Conservation (phyloP, 805 yeast genomes). For the Candida chauliodis region DNA sequence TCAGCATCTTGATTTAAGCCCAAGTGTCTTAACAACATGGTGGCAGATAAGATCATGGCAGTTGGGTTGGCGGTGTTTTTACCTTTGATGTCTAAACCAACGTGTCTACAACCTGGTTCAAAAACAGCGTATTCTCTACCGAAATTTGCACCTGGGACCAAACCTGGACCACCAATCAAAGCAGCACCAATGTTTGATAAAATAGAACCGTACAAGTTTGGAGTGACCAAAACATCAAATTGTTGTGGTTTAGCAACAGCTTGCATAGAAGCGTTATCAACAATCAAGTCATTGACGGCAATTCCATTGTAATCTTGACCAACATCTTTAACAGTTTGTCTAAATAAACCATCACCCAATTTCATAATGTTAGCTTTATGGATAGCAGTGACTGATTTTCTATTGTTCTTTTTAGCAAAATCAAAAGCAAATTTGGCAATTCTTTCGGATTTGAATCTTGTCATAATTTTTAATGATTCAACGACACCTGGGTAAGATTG, state of each 20-base stretch:
- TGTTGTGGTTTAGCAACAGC: conserved; percentile 98
- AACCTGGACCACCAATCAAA: conserved; percentile 94
- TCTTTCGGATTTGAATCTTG: conserved; percentile 92
- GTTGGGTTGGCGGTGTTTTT: conserved; percentile 96
- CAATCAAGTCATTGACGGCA: conserved; percentile 86
- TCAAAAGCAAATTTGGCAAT: conserved; percentile 97
- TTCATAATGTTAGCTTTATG: conserved; percentile 99
- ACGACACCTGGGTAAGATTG: conserved; percentile 97
- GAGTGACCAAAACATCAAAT: conserved; percentile 96
- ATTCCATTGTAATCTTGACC: conserved; percentile 82
- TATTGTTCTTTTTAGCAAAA: conserved; percentile 87
- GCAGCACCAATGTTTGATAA: conserved; percentile 98
- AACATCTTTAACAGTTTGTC: conserved; percentile 85
- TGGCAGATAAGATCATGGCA: conserved; percentile 89
- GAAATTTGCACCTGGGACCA: conserved; percentile 97
- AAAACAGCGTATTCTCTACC: conserved; percentile 97
- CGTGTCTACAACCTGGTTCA: conserved; percentile 99
- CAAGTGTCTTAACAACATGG: conserved; percentile 91
- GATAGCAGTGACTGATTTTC: conserved; percentile 91
- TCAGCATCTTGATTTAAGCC: conserved; percentile 84
- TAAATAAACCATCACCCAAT: conserved; percentile 96
- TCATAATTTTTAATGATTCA: conserved; percentile 92
- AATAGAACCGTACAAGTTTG: conserved; percentile 97
- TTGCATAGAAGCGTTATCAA: conserved; percentile 98
- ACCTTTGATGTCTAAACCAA: conserved; percentile 94